phyloP scores from a whole-genome alignment of 257 asterid species.

The Primulina eburnea region DNA sequence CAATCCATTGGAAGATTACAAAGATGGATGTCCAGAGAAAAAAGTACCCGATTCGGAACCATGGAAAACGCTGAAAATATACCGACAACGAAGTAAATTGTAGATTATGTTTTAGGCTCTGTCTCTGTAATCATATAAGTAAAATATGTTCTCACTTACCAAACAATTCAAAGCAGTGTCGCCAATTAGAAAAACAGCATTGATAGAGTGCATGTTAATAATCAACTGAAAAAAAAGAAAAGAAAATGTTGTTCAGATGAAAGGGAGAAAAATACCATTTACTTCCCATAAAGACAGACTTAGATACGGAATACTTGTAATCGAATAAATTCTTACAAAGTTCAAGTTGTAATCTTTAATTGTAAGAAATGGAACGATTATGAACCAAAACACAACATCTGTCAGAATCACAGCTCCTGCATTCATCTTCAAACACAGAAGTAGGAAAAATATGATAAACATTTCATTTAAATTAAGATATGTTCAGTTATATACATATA shows the following conservation, averaged over 20 bases:
- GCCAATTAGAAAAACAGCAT: conserved; percentile 74
- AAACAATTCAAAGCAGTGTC: conserved; percentile 80
- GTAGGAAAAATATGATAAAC: neutral
- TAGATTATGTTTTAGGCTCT: neutral
- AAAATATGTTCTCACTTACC: conserved; percentile 39
- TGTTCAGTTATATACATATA: neutral
- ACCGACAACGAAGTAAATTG: neutral
- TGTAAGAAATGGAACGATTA: conserved; percentile 79
- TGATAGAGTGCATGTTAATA: conserved; percentile 85
- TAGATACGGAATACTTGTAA: neutral
- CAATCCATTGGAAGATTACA: conserved; percentile 75
- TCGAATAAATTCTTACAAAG: conserved; percentile 54
- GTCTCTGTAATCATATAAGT: neutral
- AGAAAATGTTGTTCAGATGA: conserved; percentile 22
- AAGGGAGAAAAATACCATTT: neutral
- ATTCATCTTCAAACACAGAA: conserved; percentile 55
- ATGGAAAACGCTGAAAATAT: conserved; percentile 79
- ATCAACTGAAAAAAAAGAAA: conserved; percentile 60
- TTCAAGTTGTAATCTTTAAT: conserved; percentile 73
- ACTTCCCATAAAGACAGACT: neutral
- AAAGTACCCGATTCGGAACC: conserved; percentile 89
- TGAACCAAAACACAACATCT: conserved; percentile 86
- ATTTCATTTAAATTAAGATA: neutral
- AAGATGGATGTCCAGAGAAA: conserved; percentile 68
- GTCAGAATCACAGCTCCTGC: conserved; percentile 95